Evolutionary conservation across 179 eudicot genomes (phyloP).

Genomic region (Beta lomatogona): DNA sequence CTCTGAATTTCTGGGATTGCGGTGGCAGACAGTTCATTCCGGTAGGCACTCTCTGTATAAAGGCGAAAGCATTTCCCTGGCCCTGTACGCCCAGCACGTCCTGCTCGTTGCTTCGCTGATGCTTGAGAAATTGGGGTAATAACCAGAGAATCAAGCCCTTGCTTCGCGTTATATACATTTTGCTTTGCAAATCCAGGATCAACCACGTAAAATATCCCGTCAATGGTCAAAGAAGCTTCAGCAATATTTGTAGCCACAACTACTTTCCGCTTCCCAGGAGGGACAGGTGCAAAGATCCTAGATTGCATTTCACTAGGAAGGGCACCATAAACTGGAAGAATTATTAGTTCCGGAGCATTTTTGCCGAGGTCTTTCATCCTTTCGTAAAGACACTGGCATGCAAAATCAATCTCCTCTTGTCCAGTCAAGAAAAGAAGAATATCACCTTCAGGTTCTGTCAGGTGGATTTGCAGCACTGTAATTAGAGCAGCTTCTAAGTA

Average conservation of each 20-base stretch:
- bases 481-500: slow-evolving; percentile 27
- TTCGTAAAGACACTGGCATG: slow-evolving; percentile 22
- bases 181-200: slow-evolving; percentile 76
- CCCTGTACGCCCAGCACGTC: no score
- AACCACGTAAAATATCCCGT: slow-evolving; percentile 70
- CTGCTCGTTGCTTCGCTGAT: slow-evolving; percentile 74
- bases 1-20: slow-evolving; percentile 68
- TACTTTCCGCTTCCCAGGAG: slow-evolving; percentile 64
- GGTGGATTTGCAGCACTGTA: slow-evolving; percentile 21
- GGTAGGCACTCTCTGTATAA: slow-evolving; percentile 57
- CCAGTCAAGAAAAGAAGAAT: slow-evolving; percentile 33
- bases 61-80: slow-evolving; percentile 70
- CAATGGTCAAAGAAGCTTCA: slow-evolving; percentile 72
- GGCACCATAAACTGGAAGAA: slow-evolving; percentile 73
- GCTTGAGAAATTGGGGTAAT: slow-evolving; percentile 74
- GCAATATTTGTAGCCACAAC: slow-evolving; percentile 77
- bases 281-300: slow-evolving; percentile 66
- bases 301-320: slow-evolving; percentile 77
- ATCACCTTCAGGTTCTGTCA: slow-evolving; percentile 30
- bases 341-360: slow-evolving; percentile 34
- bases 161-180: slow-evolving; percentile 72
- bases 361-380: slow-evolving; percentile 21
- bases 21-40: slow-evolving; percentile 60
- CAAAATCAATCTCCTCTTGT: slow-evolving; percentile 32
- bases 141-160: slow-evolving; percentile 74